Evolutionary conservation across 2,329 filamentous ascomycete species (phyloP), one percentile per base, ranked within the genome.

Genomic region (Trichophyton verrucosum): DNA sequence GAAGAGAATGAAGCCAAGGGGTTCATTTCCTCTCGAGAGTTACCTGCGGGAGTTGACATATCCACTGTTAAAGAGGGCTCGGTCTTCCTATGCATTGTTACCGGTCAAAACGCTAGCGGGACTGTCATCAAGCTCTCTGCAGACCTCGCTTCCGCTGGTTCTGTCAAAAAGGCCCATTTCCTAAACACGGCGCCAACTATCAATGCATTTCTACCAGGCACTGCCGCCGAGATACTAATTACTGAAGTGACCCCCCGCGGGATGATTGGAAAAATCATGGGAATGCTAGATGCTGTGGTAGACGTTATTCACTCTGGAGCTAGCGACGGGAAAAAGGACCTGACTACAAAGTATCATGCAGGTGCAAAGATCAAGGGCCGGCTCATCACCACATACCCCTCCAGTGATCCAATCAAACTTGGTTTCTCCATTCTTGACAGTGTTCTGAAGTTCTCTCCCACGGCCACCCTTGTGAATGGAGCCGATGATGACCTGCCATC

Each of bases 401-500:
- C 83, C 1, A 82, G 87, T 3, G 88, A 91, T 58, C 82, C 85
- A 11, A 88, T 86, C 65, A 96, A 95, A 75, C 77, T 99, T 20
- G 91, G 91, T 30, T 83, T 97, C 61, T 96, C 94, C 1, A 70
- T 97, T 36, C 80, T 97, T 17, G 87, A 91, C n/a, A 91, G 97
- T 70, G 79, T 96, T 51, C 74, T 88, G 42, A 81, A 84, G 3
- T 78, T 96, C n/a, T 63, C 70, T 20, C 65, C 70, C 27, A 69
- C 70, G 9, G 64, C 64, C 17, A 65, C 68, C 58, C 70, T 64
- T 22, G 33, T 20, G 9, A 70, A 66, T 2, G 69, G 73, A 59
- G 72, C 74, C 59, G 74, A 73, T n/a, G 74, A 76, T 53, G 75
- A 81, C 66, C 74, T 79, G 57, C 74, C 74, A 49, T 67, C 71